Percentiles rank a stretch among this genome's conserved stretches.
phyloP scores from a whole-genome alignment of 148 eudicot genomes.

The Silene latifolia region DNA sequence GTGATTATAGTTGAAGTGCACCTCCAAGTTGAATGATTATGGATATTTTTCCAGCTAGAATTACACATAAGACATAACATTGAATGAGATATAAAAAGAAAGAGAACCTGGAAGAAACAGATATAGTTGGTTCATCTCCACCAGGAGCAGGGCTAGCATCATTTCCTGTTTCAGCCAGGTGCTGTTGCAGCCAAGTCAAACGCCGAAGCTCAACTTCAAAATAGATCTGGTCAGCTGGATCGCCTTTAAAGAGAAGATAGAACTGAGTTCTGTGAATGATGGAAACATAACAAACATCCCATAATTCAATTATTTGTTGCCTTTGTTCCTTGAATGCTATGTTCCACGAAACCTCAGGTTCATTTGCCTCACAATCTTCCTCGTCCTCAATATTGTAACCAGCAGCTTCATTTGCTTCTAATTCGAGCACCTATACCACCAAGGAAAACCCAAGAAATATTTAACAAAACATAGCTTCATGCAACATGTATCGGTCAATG shows the following conservation, averaged over 20 bases:
- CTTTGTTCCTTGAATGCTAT: constrained; percentile 67
- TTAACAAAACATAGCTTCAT: too few species aligned
- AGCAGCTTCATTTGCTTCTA: constrained; percentile 70
- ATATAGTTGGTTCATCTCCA: constrained; percentile 63
- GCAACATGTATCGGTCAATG: background rate
- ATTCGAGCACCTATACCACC: constrained; percentile 49
- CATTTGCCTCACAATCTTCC: constrained; percentile 32
- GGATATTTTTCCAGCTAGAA: too few species aligned
- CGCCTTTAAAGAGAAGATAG: constrained; percentile 76
- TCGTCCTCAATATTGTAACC: constrained; percentile 52
- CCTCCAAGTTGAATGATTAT: too few species aligned
- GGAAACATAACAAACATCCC: constrained; percentile 84
- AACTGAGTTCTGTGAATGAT: constrained; percentile 88
- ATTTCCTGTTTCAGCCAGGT: constrained; percentile 69
- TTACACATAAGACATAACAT: too few species aligned
- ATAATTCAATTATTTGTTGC: constrained; percentile 77
- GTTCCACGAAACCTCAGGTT: constrained; percentile 60
- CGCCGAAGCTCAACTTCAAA: constrained; percentile 90
- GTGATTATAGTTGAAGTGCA: too few species aligned
- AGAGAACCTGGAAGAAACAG: constrained; percentile 70
- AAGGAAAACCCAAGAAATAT: background rate
- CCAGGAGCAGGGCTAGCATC: constrained; percentile 56
- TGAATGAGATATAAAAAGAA: constrained; percentile 1
- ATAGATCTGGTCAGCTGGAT: constrained; percentile 78
- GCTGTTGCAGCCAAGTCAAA: constrained; percentile 77